phyloP scores from a whole-genome alignment of 73 alveolate genomes.

The Tetrahymena malaccensis region DNA sequence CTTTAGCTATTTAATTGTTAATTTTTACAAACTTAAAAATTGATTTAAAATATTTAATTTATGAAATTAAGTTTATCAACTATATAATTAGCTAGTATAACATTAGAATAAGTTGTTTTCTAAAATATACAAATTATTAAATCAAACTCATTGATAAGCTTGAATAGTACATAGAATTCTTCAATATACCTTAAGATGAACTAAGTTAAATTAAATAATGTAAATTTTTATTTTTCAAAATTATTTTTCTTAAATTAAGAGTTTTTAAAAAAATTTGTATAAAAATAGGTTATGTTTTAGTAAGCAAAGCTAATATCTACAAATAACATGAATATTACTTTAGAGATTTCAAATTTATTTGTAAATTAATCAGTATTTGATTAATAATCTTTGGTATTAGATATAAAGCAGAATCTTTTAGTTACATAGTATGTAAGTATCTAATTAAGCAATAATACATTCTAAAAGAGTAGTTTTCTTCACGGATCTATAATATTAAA shows the following conservation, averaged over 20 bases:
- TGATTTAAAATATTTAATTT: background rate
- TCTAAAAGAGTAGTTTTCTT: background rate
- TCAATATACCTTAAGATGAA: background rate
- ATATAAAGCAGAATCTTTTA: background rate
- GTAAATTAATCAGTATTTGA: background rate
- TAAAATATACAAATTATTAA: background rate
- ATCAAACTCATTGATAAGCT: background rate
- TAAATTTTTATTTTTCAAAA: too few species aligned
- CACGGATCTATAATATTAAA: background rate
- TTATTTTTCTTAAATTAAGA: too few species aligned
- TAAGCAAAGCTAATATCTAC: background rate
- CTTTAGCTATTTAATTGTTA: background rate
- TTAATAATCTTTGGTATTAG: background rate
- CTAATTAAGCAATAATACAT: background rate
- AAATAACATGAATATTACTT: background rate
- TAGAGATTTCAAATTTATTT: background rate
- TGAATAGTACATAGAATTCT: background rate
- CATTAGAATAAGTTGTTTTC: background rate
- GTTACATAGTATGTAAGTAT: background rate
- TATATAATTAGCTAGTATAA: background rate
- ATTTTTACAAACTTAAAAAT: background rate
- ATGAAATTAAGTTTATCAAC: background rate
- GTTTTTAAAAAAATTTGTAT: too few species aligned
- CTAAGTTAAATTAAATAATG: background rate
- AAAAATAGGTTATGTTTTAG: background rate